Conservation (phyloP, 768 basidiomycete species). For the Leccinum ochraceum region DNA sequence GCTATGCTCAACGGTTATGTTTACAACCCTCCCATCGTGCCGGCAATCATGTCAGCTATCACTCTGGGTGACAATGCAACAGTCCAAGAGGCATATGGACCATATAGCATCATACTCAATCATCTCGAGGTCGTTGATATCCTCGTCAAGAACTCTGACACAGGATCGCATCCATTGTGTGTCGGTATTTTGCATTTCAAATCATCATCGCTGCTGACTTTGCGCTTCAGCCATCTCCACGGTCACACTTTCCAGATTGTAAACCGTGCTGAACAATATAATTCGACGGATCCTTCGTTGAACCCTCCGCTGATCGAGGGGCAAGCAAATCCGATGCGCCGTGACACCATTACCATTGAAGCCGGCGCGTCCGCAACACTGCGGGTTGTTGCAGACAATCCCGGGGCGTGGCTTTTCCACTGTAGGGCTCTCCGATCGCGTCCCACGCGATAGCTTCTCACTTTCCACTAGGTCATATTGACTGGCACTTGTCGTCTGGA, state of each 20-base stretch:
- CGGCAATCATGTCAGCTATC: constrained; percentile 73
- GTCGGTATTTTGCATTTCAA: constrained; percentile 24
- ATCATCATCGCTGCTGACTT: background rate
- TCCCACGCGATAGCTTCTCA: background rate
- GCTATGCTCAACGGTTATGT: constrained; percentile 75
- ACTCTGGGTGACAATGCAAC: constrained; percentile 77
- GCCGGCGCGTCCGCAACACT: constrained; percentile 67
- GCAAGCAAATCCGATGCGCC: constrained; percentile 85
- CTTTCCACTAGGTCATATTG: constrained; percentile 62
- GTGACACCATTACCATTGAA: constrained; percentile 85
- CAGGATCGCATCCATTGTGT: constrained; percentile 83
- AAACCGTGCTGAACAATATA: constrained; percentile 66
- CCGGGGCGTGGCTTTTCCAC: constrained; percentile 87
- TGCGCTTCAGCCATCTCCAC: constrained; percentile 74
- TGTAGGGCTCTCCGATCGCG: constrained; percentile 45
- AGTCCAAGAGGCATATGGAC: constrained; percentile 72
- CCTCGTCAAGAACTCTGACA: constrained; percentile 69
- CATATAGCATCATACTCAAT: constrained; percentile 71
- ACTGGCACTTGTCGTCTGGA: constrained; percentile 85
- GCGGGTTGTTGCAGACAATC: constrained; percentile 86
- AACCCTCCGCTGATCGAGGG: constrained; percentile 82
- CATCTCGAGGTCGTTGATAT: constrained; percentile 78
- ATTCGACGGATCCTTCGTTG: constrained; percentile 67
- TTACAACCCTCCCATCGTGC: constrained; percentile 69
- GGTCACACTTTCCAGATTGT: constrained; percentile 88